Evolutionary conservation across 129 eudicot genomes (phyloP), one percentile per base, ranked within the genome.

Genomic region (Helichrysum umbraculigerum): DNA sequence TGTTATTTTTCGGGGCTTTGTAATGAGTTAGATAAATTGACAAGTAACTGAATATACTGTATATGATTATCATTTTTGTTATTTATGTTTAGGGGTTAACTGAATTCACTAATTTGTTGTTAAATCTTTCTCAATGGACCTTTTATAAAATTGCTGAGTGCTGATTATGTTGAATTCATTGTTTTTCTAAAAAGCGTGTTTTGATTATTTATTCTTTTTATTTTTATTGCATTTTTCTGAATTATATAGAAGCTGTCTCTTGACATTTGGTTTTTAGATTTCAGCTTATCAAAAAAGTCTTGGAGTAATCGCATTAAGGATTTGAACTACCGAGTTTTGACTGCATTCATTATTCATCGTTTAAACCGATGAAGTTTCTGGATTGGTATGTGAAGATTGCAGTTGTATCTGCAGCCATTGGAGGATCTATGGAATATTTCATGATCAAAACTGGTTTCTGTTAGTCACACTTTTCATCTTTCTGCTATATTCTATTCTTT

Each of bases 361-460:
- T 4, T 62, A 59, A 70, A 81, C n/a, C 66, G 50, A 93, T 93
- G 91, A 93, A 93, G 84, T 93, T 86, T 74, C 30, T 78, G 77
- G 98, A 78, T 77, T 93, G 98, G 98, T 93, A 93, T 59, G 44
- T 88, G 79, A 93, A 93, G 88, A 88, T 93, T 16, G 91, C 85
- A 16, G 57, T 84, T 32, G 87, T 50, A 15, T 84, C 96, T 7
- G 97, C 98, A 15, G 74, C 87, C 64, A 79, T 93, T 57, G 98
- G 98, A 61, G 98, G 95, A 70, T 88, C 90, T 4, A 93, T 93
- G 98, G 98, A 93, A 82, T 78, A 88, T 75, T 93, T 93, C 87
- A 93, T 93, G 98, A 88, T 93, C 79, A 93, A 90, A 78, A 88
- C 98, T 71, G 97, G 98, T 58, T 93, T 90, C 89, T 93, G 97